phyloP scores from a whole-genome alignment of 805 yeast genomes.

The Lachancea waltii region DNA sequence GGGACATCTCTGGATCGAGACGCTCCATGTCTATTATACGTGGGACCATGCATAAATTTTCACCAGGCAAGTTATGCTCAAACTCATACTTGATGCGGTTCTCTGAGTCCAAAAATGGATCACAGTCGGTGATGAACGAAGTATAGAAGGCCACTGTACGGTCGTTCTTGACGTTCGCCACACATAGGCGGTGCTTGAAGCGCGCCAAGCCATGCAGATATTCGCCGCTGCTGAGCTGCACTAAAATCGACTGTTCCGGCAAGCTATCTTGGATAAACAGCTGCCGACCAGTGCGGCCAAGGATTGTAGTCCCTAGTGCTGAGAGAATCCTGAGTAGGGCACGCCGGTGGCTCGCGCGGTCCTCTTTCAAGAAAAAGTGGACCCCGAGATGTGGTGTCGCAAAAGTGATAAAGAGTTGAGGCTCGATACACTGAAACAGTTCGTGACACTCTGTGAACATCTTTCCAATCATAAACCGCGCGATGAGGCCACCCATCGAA shows the following conservation, averaged over 20 bases:
- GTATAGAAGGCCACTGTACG: conserved; percentile 86
- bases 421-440: conserved; percentile 54
- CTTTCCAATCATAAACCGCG: conserved; percentile 76
- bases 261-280: conserved; percentile 46
- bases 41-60: conserved; percentile 20
- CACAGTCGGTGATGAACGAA: conserved; percentile 61
- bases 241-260: conserved; percentile 37
- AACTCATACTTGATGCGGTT: conserved; percentile 42
- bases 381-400: conserved; percentile 75
- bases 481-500: conserved; percentile 81
- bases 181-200: conserved; percentile 51
- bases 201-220: conserved; percentile 49
- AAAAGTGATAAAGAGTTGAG: conserved; percentile 59
- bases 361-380: conserved; percentile 39
- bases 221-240: conserved; percentile 33
- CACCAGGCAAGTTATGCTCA: conserved; percentile 35
- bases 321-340: conserved; percentile 34
- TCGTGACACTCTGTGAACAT: conserved; percentile 43
- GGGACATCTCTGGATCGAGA: conserved; percentile 13
- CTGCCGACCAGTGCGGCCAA: conserved; percentile 71
- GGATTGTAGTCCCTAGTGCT: conserved; percentile 44
- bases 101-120: conserved; percentile 65
- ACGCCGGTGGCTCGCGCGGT: conserved; percentile 4
- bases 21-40: conserved; percentile 23
- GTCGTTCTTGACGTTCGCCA: conserved; percentile 78